Evolutionary conservation across 352 stramenopile genomes (phyloP).

Genomic region (Elongisporangium undulatum): DNA sequence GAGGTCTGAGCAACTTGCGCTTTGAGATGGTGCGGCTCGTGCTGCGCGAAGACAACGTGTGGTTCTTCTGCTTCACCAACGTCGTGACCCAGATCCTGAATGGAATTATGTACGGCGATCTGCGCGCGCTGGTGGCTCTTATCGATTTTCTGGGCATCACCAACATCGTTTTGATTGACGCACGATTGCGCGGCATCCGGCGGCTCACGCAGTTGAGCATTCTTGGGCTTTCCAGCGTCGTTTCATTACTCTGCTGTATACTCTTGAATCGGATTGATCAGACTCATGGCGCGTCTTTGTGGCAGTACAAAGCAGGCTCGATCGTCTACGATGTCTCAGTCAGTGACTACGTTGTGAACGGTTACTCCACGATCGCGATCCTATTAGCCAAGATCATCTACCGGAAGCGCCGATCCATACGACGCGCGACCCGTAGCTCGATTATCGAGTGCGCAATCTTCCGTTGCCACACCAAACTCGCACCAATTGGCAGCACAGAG

Average conservation of each 20-base stretch:
- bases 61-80: slow-evolving; percentile 28
- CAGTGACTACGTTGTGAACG: neutral
- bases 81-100: slow-evolving; percentile 18
- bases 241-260: slow-evolving; percentile 17
- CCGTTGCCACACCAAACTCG: slow-evolving; percentile 7
- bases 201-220: slow-evolving; percentile 5
- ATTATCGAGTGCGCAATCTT: slow-evolving; percentile 20
- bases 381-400: slow-evolving; percentile 7
- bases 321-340: neutral
- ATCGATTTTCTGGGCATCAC: slow-evolving; percentile 28
- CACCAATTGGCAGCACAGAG: neutral
- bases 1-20: slow-evolving; percentile 20
- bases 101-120: slow-evolving; percentile 23
- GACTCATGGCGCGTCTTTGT: neutral
- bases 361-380: neutral
- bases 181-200: slow-evolving; percentile 18
- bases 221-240: neutral
- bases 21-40: slow-evolving; percentile 33
- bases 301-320: neutral
- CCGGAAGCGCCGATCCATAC: slow-evolving; percentile 12
- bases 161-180: slow-evolving; percentile 26
- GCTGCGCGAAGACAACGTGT: slow-evolving; percentile 31
- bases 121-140: slow-evolving; percentile 15
- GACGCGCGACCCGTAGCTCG: slow-evolving; percentile 2
- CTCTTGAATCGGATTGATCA: slow-evolving; percentile 17